Percentiles rank a stretch among this genome's conserved stretches.
phyloP scores from a whole-genome alignment of 371 early-diverging fungal genomes.

The Nematocida sp. region DNA sequence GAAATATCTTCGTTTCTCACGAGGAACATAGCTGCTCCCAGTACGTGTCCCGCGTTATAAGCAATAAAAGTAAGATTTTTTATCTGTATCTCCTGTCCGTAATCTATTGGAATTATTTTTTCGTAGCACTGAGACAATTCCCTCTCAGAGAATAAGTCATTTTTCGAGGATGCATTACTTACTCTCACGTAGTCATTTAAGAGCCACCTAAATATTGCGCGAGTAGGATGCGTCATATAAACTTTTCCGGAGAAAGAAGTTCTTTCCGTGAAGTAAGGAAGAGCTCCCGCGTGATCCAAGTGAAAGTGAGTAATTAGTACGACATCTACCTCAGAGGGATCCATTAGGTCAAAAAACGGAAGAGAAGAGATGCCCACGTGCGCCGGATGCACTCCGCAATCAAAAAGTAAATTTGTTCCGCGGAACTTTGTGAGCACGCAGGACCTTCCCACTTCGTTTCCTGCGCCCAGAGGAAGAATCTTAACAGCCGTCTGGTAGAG shows the following conservation, averaged over 20 bases:
- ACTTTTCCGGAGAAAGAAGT: slow-evolving; percentile 93
- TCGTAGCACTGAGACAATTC: slow-evolving; percentile 83
- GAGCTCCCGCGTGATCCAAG: slow-evolving; percentile 96
- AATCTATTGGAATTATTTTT: slow-evolving; percentile 90
- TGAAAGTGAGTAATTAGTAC: slow-evolving; percentile 95
- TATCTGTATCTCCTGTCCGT: slow-evolving; percentile 86
- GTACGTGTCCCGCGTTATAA: slow-evolving; percentile 96
- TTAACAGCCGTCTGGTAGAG: slow-evolving; percentile 57
- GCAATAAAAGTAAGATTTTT: slow-evolving; percentile 89
- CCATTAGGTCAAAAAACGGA: slow-evolving; percentile 94
- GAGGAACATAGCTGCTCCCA: slow-evolving; percentile 98
- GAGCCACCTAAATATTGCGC: slow-evolving; percentile 95
- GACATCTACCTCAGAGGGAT: slow-evolving; percentile 82
- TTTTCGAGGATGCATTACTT: slow-evolving; percentile 73
- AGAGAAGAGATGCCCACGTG: slow-evolving; percentile 85
- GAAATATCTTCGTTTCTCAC: slow-evolving; percentile 91
- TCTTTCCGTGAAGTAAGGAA: slow-evolving; percentile 94
- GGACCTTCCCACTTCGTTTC: slow-evolving; percentile 95
- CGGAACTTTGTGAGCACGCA: slow-evolving; percentile 89
- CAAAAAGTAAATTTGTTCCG: slow-evolving; percentile 85
- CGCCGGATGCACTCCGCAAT: slow-evolving; percentile 98
- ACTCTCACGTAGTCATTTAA: slow-evolving; percentile 81
- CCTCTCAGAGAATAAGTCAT: slow-evolving; percentile 85
- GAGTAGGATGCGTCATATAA: slow-evolving; percentile 99
- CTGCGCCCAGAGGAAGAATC: slow-evolving; percentile 93